Conservation (phyloP, 805 yeast species). For the Kregervanrija fluxuum region DNA sequence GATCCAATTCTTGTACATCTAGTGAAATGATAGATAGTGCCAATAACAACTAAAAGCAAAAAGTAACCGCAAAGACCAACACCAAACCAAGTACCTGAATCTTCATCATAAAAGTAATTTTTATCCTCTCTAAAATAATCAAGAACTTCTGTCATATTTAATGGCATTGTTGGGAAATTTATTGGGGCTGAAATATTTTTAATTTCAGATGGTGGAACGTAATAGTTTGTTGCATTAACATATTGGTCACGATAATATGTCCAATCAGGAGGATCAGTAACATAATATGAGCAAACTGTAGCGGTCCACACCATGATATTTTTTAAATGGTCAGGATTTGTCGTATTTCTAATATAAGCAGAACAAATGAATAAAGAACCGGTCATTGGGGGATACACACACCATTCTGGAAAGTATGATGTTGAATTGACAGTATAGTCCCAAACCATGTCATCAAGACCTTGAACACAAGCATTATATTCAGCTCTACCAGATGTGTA, state of each 20-base stretch:
- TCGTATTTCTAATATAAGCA: background rate
- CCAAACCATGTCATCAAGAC: too few relatives aligned
- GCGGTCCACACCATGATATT: conserved; percentile 2
- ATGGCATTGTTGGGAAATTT: background rate
- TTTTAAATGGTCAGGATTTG: too few relatives aligned
- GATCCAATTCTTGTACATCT: conserved; percentile 24
- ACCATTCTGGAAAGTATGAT: background rate
- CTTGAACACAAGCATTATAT: too few relatives aligned
- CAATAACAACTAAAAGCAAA: conserved; percentile 30
- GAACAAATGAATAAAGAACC: conserved; percentile 13
- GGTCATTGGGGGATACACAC: conserved; percentile 14
- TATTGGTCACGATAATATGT: conserved; percentile 16
- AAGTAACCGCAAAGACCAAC: conserved; percentile 33
- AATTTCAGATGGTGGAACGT: background rate
- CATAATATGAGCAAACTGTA: conserved; percentile 5
- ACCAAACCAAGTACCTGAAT: conserved; percentile 27
- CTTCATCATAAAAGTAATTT: conserved; percentile 18
- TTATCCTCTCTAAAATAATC: conserved; percentile 6
- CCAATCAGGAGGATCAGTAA: conserved; percentile 12
- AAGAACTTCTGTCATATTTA: conserved; percentile 8
- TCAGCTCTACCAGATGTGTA: too few relatives aligned
- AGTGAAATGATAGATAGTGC: conserved; percentile 29
- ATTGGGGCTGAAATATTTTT: conserved; percentile 5
- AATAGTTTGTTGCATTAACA: conserved; percentile 20
- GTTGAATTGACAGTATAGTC: too few relatives aligned